Evolutionary conservation across 768 basidiomycete genomes (phyloP), one percentile per base, ranked within the genome.

Genomic region (Symmetrospora coprosmae): DNA sequence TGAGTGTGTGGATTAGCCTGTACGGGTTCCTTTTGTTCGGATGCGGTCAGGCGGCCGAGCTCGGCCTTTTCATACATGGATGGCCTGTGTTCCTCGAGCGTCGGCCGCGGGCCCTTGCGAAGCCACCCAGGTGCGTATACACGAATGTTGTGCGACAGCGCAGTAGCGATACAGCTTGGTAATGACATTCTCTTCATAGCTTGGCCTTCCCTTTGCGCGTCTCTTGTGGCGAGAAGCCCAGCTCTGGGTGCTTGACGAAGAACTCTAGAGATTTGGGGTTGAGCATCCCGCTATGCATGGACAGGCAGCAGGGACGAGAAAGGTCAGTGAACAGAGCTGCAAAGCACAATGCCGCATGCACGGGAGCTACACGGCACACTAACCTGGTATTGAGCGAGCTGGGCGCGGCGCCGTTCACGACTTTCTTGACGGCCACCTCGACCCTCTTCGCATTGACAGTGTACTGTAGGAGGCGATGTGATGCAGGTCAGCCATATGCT

Each of bases 231-330:
- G n/a, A n/a, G n/a, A 56, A 39, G n/a, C 43, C 6, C 13, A 68
- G 51, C 41, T 68, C 66, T 2, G 67, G 67, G 35, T 66, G 67
- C 51, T 66, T 48, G 56, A 68, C 61, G 50, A 69, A 69, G 19
- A 64, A 62, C 23, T 50, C 31, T 17, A 69, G 51, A 28, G 58
- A 61, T 14, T 63, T 53, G 5, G 68, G 68, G 35, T 65, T 58
- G 3, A 51, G 31, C 49, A 64, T 60, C 17, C 34, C 47, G 45
- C 59, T 51, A 31, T n/a, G n/a, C n/a, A n/a, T n/a, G n/a, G n/a
- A n/a, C n/a, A n/a, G n/a, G n/a, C n/a, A n/a, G n/a, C n/a, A n/a
- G 1, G 9, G 23, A 17, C 11, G 27, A n/a, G 2, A 7, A 14
- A 7, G 2, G 9, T 62, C 28, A 55, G 49, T 33, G 14, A n/a